phyloP scores from a whole-genome alignment of 2,329 filamentous ascomycete genomes.

The Stagonosporopsis chrysanthemi region DNA sequence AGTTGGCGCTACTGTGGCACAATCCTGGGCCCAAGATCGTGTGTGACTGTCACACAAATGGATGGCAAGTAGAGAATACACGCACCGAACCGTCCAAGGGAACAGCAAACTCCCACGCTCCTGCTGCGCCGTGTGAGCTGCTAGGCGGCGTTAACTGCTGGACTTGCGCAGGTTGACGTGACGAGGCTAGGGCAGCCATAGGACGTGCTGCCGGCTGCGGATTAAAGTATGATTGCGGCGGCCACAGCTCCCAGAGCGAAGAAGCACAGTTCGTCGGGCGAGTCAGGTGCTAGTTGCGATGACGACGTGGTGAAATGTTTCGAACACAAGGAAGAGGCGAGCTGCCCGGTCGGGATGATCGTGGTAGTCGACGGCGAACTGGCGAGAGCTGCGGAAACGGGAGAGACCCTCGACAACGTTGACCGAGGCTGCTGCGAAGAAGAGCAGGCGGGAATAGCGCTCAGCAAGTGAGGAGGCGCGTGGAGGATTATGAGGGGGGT shows the following conservation, averaged over 20 bases:
- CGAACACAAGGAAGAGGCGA: slow-evolving; percentile 13
- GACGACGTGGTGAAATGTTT: slow-evolving; percentile 18
- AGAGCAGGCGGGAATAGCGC: slow-evolving; percentile 16
- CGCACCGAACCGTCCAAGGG: slow-evolving; percentile 48
- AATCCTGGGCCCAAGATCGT: slow-evolving; percentile 3
- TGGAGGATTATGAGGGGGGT: slow-evolving; percentile 30
- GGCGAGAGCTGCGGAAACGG: slow-evolving; percentile 20
- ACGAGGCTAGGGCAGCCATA: slow-evolving; percentile 46
- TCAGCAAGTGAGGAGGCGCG: slow-evolving; percentile 25
- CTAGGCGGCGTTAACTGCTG: slow-evolving; percentile 51
- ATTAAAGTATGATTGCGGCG: slow-evolving; percentile 18
- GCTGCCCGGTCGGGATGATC: slow-evolving; percentile 17
- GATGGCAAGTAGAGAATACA: slow-evolving; percentile 21
- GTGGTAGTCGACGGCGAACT: slow-evolving; percentile 11
- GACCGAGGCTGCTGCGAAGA: slow-evolving; percentile 21
- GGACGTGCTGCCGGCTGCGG: slow-evolving; percentile 19
- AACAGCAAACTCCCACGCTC: slow-evolving; percentile 50
- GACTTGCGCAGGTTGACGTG: slow-evolving; percentile 38
- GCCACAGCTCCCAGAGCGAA: slow-evolving; percentile 10
- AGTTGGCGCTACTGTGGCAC: slow-evolving; percentile 32
- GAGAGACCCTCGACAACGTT: slow-evolving; percentile 6
- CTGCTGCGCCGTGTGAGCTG: slow-evolving; percentile 49
- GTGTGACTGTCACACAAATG: slow-evolving; percentile 6
- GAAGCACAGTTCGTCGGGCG: background rate
- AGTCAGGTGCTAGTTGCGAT: slow-evolving; percentile 14